Conservation (phyloP, 345 rosid genomes). For the Draba incana region DNA sequence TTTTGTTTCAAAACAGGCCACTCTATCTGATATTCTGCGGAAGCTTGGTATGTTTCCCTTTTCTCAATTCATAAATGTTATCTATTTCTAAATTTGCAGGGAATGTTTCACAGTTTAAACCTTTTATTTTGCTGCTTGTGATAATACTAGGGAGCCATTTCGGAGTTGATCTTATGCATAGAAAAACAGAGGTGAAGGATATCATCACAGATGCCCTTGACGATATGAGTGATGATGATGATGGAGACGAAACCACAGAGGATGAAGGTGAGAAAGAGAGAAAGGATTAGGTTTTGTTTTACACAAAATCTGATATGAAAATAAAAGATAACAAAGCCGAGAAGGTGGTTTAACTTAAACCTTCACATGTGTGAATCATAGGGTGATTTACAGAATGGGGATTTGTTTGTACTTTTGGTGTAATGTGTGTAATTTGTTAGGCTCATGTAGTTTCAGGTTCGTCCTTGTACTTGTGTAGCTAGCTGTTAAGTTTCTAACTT, state of each 20-base stretch:
- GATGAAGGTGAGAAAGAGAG: slow-evolving; percentile 42
- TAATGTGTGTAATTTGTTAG: slow-evolving; percentile 33
- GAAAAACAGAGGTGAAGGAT: slow-evolving; percentile 92
- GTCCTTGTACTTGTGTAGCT: slow-evolving; percentile 18
- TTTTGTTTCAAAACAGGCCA: slow-evolving; percentile 66
- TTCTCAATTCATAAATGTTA: slow-evolving; percentile 2
- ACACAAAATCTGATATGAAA: slow-evolving; percentile 12
- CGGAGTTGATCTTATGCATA: slow-evolving; percentile 72
- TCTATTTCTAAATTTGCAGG: slow-evolving; percentile 3
- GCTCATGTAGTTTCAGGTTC: slow-evolving; percentile 27
- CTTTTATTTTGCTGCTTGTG: neutral
- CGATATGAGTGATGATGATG: slow-evolving; percentile 82
- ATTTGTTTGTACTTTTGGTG: slow-evolving; percentile 21
- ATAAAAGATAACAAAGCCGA: neutral
- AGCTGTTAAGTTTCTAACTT: slow-evolving; percentile 23
- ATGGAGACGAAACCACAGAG: slow-evolving; percentile 60
- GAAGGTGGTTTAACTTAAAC: slow-evolving; percentile 8
- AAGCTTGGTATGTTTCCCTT: slow-evolving; percentile 61
- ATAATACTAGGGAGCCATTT: slow-evolving; percentile 69
- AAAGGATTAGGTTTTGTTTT: slow-evolving; percentile 20
- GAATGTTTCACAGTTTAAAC: neutral
- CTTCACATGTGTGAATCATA: slow-evolving; percentile 1
- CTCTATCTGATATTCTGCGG: slow-evolving; percentile 86
- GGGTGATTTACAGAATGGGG: slow-evolving; percentile 16
- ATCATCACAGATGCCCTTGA: slow-evolving; percentile 84